Evolutionary conservation across 495 filamentous ascomycete species (phyloP), one percentile per base, ranked within the genome.

Genomic region (Penicillium simplicissimum): DNA sequence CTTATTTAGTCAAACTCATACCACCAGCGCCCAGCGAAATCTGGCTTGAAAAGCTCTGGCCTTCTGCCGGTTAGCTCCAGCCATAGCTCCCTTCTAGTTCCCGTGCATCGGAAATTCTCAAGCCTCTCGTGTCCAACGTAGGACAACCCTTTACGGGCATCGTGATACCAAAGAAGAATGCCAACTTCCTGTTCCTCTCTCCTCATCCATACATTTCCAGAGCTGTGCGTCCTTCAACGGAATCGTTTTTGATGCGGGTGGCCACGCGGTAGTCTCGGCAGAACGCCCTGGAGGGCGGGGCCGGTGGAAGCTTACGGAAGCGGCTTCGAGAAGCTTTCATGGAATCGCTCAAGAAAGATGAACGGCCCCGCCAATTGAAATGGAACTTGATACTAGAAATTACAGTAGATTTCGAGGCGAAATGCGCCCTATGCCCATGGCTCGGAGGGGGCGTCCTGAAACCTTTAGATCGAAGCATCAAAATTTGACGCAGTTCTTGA

Each of bases 21-120:
- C 9, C 28, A 13, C 45, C 45, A 28, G 11, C 23, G 25, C n/a
- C n/a, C n/a, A n/a, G n/a, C n/a, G 25, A 49, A 23, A 15, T n/a
- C 13, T 31, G 45, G n/a, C 33, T 38, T 58, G 55, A 61, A 61
- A 60, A 64, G 51, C 57, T 36, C 57, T 33, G 43, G 57, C 23
- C 43, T 34, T 31, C 25, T 60, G 55, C 48, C 25, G 10, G 43
- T 38, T 37, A 55, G 15, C 51, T 52, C 36, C 40, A 43, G 35
- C 19, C 33, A 49, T 9, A 52, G 52, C 25, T 56, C 51, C 57
- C 25, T 60, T 53, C 52, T 60, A 57, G 57, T 47, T 36, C 62
- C 55, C 42, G 17, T 52, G 45, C 49, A 45, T 38, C 35, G 37
- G 33, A 51, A 28, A 21, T 55, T 48, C 55, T 51, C 15, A 31